phyloP scores from a whole-genome alignment of 1,284 basidiomycete species.

The Schizopora paradoxa region DNA sequence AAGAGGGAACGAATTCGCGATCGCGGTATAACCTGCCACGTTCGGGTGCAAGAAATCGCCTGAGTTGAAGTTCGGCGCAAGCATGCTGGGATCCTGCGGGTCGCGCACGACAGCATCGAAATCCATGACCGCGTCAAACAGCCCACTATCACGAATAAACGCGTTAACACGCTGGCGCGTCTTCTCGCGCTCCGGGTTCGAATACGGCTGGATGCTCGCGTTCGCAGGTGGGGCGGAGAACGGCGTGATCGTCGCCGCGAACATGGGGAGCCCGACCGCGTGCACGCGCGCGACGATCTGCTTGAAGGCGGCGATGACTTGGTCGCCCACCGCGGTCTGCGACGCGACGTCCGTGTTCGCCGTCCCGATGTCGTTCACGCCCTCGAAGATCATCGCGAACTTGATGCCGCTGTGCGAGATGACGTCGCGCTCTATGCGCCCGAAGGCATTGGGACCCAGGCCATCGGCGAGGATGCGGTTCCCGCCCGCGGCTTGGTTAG shows the following conservation, averaged over 20 bases:
- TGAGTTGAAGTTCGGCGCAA: slow-evolving; percentile 35
- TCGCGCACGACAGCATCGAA: slow-evolving; percentile 41
- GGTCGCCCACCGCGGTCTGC: slow-evolving; percentile 35
- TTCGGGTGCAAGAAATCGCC: slow-evolving; percentile 46
- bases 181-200: slow-evolving; percentile 34
- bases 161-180: slow-evolving; percentile 39
- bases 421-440: slow-evolving; percentile 46
- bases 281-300: slow-evolving; percentile 41
- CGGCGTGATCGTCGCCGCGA: slow-evolving; percentile 47
- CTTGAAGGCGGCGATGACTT: slow-evolving; percentile 38
- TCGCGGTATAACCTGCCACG: slow-evolving; percentile 38
- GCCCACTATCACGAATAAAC: slow-evolving; percentile 37
- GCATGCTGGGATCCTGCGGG: slow-evolving; percentile 32
- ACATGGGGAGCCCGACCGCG: slow-evolving; percentile 37
- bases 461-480: slow-evolving; percentile 46
- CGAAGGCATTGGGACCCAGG: slow-evolving; percentile 41
- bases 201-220: slow-evolving; percentile 33
- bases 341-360: slow-evolving; percentile 30
- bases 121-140: slow-evolving; percentile 44
- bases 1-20: slow-evolving; percentile 39
- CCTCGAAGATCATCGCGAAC: slow-evolving; percentile 47
- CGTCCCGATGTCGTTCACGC: slow-evolving; percentile 47
- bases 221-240: slow-evolving; percentile 38
- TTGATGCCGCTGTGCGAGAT: slow-evolving; percentile 39
- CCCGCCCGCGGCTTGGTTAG: slow-evolving; percentile 47